phyloP scores from a whole-genome alignment of 192 early-diverging fungal species.

The Funneliformis geosporum region DNA sequence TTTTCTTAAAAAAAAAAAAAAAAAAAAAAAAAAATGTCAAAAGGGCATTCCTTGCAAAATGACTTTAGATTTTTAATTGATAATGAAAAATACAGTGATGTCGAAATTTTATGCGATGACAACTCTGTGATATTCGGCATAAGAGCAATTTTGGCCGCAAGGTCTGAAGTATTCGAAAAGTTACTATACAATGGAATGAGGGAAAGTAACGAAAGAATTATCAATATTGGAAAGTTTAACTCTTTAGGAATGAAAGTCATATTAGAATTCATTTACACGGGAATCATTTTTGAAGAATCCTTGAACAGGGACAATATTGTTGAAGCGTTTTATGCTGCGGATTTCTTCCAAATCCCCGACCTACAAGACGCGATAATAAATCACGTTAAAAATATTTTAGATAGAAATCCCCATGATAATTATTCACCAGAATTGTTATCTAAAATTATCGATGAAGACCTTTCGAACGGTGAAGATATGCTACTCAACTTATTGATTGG shows the following conservation, averaged over 20 bases:
- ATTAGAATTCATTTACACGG: conserved; percentile 22
- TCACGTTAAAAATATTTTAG: not conserved
- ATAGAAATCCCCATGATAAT: not conserved
- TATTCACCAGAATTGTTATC: not conserved
- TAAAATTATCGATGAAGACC: not conserved
- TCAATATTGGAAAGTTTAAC: conserved; percentile 5
- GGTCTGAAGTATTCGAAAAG: not conserved
- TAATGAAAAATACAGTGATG: conserved; percentile 15
- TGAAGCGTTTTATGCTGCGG: conserved; percentile 18
- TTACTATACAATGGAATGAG: conserved; percentile 23
- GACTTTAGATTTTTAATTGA: not conserved
- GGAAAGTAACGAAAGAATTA: conserved; percentile 1
- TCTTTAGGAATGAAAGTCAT: conserved; percentile 18
- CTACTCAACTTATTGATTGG: not conserved
- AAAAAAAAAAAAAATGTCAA: not conserved
- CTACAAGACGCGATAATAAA: conserved; percentile 4
- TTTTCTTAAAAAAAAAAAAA: too few relatives aligned
- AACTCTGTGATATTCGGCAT: not conserved
- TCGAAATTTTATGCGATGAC: conserved; percentile 20
- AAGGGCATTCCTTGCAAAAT: not conserved
- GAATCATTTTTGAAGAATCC: not conserved
- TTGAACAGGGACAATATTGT: conserved; percentile 17
- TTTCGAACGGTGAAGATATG: not conserved
- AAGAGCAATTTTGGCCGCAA: conserved; percentile 1
- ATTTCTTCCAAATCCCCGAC: conserved; percentile 13